Percentiles rank a stretch among this genome's conserved stretches.
phyloP scores from a whole-genome alignment of 1,284 basidiomycete species.

The Pascua guehoae region DNA sequence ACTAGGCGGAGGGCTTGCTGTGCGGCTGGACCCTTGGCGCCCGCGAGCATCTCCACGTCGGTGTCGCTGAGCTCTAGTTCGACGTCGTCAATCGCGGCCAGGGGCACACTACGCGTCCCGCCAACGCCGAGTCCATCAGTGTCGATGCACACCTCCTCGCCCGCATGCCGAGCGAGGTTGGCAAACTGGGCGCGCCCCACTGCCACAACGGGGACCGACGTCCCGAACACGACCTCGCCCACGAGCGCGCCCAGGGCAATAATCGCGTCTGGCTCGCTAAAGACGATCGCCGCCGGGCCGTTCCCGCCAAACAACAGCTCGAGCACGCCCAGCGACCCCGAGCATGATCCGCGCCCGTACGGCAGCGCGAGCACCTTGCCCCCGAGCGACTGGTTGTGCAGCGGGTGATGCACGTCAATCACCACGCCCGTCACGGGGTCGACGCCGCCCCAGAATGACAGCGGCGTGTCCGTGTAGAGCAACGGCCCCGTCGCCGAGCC shows the following conservation, averaged over 20 bases:
- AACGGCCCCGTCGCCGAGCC: constrained; percentile 8
- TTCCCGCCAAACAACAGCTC: constrained; percentile 5
- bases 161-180: not conserved
- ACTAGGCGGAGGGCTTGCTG: constrained; percentile 9
- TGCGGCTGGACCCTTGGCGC: not conserved
- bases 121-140: not conserved
- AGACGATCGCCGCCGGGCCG: constrained; percentile 4
- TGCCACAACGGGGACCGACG: constrained; percentile 1
- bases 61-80: not conserved
- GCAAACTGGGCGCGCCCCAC: constrained; percentile 2
- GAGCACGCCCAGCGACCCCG: constrained; percentile 10
- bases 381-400: not conserved
- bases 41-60: constrained; percentile 3
- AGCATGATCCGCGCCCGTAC: constrained; percentile 11
- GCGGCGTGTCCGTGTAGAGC: not conserved
- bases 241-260: constrained; percentile 13
- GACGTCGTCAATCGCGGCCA: not conserved
- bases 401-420: constrained; percentile 13
- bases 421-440: constrained; percentile 1
- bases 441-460: constrained; percentile 13
- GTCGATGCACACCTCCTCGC: not conserved
- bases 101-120: not conserved
- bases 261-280: constrained; percentile 4
- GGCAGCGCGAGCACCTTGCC: constrained; percentile 11
- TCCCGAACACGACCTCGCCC: constrained; percentile 1